Conservation (phyloP, 176 grass and related monocot genomes). For the Coix lacrymajobi region DNA sequence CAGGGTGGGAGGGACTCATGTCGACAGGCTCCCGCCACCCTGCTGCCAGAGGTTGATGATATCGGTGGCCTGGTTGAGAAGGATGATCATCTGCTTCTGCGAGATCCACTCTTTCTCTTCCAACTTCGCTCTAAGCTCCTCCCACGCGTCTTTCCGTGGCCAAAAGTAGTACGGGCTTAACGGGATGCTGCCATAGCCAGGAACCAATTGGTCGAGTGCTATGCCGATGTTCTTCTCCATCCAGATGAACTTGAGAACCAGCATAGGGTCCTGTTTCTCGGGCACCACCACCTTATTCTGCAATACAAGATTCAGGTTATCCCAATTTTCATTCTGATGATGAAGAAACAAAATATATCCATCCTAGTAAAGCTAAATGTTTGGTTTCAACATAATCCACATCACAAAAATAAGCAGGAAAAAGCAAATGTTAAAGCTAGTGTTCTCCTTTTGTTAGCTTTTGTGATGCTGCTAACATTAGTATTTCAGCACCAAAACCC, state of each 20-base stretch:
- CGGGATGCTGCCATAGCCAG: conserved; percentile 60
- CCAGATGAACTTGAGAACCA: conserved; percentile 80
- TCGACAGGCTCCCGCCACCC: conserved; percentile 45
- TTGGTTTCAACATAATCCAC: not conserved
- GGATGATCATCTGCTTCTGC: conserved; percentile 72
- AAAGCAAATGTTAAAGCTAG: not conserved
- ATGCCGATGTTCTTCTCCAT: conserved; percentile 93
- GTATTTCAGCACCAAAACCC: not conserved
- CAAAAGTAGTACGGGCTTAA: conserved; percentile 87
- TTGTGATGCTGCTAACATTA: not conserved
- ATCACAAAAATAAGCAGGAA: not conserved
- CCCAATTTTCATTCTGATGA: not conserved
- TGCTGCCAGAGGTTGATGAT: conserved; percentile 92
- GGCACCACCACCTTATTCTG: conserved; percentile 65
- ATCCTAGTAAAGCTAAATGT: not conserved
- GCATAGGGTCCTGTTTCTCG: conserved; percentile 43
- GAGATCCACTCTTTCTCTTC: conserved; percentile 85
- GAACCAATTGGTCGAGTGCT: conserved; percentile 58
- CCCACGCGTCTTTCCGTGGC: conserved; percentile 81
- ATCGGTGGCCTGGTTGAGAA: conserved; percentile 86
- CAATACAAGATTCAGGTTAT: not conserved
- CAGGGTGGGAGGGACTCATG: conserved; percentile 13
- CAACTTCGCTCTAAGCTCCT: conserved; percentile 67
- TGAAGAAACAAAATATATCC: not conserved
- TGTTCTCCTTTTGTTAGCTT: not conserved